Base-by-base conservation (phyloP, 257 asterid species). In the Solanum pimpinellifolium region DNA sequence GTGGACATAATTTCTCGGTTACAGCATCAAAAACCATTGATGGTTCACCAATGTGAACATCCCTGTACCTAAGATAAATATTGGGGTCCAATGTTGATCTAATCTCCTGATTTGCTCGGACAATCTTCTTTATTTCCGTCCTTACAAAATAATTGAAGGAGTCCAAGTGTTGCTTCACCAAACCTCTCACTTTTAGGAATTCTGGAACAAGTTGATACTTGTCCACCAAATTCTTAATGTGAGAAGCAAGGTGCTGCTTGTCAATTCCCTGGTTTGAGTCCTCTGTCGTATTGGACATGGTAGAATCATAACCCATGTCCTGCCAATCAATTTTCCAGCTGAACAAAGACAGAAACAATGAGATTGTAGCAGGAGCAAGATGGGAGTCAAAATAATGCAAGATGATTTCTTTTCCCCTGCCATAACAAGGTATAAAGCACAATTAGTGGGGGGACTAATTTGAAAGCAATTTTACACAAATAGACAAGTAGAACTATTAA, bases 141-240 rank as follows among this genome's bases (percentile, higher is more conserved):
- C 85, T 88, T 41, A 93, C 91, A 89, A 95, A 94, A 90, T 91
- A 97, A 88, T 97, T 97, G 84, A 93, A 97, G 84, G 99, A 97
- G 87, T 96, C 99, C 91, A 97, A 87, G 91, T 97, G 98, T 69
- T 93, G 98, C 89, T 95, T 97, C 94, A 95, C 99, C 87, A 97
- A 93, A 35, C 98, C 98, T 87, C 98, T 92, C 88, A 95, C 97
- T 97, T 97, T 97, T 72, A 97, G 88, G 86, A 94, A 97, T 86
- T 95, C 99, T 0, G 98, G 98, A 66, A 97, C 88, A 25, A 97
- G 89, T 37, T 94, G 97, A 91, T 62, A 97, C 91, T 97, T 97
- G 87, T 93, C 96, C 11, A 97, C 98, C 2, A 94, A 88, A 39
- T 83, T 90, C 91, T 94, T 94, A 56, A 93, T 91, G 0, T 98